Evolutionary conservation across 495 filamentous ascomycete species (phyloP), one percentile per base, ranked within the genome.

Genomic region (Xylaria palmicola): DNA sequence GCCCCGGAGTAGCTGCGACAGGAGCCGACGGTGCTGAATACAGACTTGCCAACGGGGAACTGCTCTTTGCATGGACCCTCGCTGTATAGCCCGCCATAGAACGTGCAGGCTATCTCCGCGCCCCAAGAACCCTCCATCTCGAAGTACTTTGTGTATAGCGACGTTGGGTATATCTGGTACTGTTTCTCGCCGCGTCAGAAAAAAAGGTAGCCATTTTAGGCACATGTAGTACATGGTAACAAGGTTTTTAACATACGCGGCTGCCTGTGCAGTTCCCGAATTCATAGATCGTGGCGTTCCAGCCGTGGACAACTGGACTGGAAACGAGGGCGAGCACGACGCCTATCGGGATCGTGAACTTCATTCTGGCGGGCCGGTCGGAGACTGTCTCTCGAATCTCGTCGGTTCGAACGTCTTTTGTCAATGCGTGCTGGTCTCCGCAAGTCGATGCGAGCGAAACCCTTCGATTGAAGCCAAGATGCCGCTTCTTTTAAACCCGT

Each of bases 91-190:
- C 1, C 17, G 52, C 52, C 45, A 12, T 62, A 34, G 17, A 45
- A 62, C 3, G 52, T 57, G 44, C 60, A 62, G 34, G 47, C 39
- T 50, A 66, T 63, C 8, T 57, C 64, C 20, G 45, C 62, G 10
- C 64, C 64, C 27, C 17, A 47, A 2, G 64, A 63, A 36, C 64
- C 61, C 15, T 63, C 39, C 61, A 66, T 56, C 12, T 62, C 64
- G 29, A 63, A 54, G 61, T 63, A 66, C 20, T 64, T 59, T 7
- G 60, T 66, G 43, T 57, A 40, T 12, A 30, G 9, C 24, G 19
- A 12, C 24, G 43, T 50, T 6, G 60, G 60, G 27, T 57, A 56
- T 4, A 62, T 56, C 1, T 50, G 6, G 36, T 62, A 62, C 60
- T 62, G 26, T 34, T 50, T 26, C 13, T n/a, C 37, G 9, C 26